Conservation (phyloP, 1,139 yeast genomes). For the Magnusiomyces paraingens region DNA sequence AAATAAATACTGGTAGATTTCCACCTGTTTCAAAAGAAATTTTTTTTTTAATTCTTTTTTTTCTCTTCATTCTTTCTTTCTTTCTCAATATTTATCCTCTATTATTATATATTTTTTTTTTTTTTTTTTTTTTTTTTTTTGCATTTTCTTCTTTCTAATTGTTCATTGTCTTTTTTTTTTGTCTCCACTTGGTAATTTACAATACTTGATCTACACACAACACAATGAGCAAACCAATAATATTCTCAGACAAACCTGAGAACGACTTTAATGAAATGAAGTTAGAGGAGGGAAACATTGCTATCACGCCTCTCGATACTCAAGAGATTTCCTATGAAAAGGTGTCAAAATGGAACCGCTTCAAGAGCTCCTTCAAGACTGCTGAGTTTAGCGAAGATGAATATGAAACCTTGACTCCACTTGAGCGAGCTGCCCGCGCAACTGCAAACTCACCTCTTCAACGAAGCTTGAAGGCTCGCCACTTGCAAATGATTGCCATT, state of each 20-base stretch:
- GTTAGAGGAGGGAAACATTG: constrained; percentile 41
- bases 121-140: background rate
- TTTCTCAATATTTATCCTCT: no score
- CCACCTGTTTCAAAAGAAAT: no score
- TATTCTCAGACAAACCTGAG: constrained; percentile 30
- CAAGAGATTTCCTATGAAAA: background rate
- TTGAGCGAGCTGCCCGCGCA: constrained; percentile 27
- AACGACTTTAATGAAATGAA: constrained; percentile 50
- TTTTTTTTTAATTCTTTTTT: background rate
- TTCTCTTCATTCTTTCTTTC: background rate
- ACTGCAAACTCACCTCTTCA: constrained; percentile 36
- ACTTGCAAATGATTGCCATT: constrained; percentile 63
- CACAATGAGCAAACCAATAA: no score
- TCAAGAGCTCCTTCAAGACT: constrained; percentile 28
- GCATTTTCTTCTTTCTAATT: background rate
- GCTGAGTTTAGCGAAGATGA: constrained; percentile 20
- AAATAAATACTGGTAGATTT: no score
- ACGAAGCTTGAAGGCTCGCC: constrained; percentile 43
- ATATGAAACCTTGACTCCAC: constrained; percentile 22
- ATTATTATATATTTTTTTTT: background rate
- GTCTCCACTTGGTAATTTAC: no score
- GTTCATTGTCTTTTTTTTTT: no score
- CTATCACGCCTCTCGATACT: constrained; percentile 17
- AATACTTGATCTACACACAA: no score
- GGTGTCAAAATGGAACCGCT: constrained; percentile 20